A percentile compares a stretch with the other conserved stretches of the same genome.
These are phyloP conservation scores for Proliferodiscus dingleyae DNA, from an alignment of 2,329 filamentous ascomycete species.

Conservation along the genomic window DNA sequence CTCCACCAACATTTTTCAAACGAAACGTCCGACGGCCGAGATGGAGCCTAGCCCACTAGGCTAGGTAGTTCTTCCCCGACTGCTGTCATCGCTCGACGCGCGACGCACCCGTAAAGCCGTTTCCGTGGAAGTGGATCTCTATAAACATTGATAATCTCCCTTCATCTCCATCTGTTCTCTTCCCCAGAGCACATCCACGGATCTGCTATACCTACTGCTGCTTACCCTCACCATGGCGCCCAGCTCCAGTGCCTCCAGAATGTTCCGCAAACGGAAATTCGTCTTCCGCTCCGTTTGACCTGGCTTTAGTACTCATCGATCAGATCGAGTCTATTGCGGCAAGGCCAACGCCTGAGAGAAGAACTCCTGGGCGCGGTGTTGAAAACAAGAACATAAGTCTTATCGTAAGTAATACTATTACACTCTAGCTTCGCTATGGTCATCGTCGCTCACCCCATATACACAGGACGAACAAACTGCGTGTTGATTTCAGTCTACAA, in stretches of 20 bases:
- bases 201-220: slow-evolving; percentile 21
- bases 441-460: no score
- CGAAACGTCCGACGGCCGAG: slow-evolving; percentile 16
- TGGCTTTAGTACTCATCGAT: background rate
- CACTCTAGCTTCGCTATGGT: no score
- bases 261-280: slow-evolving; percentile 30
- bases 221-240: slow-evolving; percentile 19
- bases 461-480: no score
- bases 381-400: no score
- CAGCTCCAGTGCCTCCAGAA: slow-evolving; percentile 20
- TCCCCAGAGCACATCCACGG: slow-evolving; percentile 12
- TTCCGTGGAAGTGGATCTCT: no score
- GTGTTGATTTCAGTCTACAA: no score
- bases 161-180: slow-evolving; percentile 2
- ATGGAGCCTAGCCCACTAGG: slow-evolving; percentile 2
- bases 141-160: slow-evolving; percentile 11
- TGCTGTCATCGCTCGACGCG: slow-evolving; percentile 6
- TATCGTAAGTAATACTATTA: no score
- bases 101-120: no score
- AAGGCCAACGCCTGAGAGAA: background rate
- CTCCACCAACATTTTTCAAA: no score
- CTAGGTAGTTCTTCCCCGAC: slow-evolving; percentile 1
- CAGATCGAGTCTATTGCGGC: slow-evolving; percentile 2
- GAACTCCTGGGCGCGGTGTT: no score
- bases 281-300: slow-evolving; percentile 30